phyloP scores from a whole-genome alignment of 257 asterid species.

The Ocimum tenuiflorum region DNA sequence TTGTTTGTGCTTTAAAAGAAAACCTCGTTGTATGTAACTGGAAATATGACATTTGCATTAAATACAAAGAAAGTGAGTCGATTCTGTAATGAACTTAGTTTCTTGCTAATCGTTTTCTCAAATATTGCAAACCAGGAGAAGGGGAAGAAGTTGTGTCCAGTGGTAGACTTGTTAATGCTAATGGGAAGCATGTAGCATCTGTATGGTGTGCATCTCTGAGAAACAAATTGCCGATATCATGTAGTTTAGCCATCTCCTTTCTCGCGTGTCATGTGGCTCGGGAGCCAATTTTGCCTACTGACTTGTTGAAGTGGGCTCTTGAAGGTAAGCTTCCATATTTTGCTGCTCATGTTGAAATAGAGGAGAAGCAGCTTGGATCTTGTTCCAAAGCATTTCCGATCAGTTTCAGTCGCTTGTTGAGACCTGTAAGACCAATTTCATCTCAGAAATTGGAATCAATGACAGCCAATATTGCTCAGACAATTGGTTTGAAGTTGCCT shows the following conservation, averaged over 20 bases:
- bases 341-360: constrained; percentile 44
- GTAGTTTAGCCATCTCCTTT: too few species aligned
- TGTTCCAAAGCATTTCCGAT: too few species aligned
- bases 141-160: constrained; percentile 25
- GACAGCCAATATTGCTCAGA: constrained; percentile 55
- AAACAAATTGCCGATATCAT: constrained; percentile 41
- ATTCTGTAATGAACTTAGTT: neutral
- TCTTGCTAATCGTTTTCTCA: neutral
- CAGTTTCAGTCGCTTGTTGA: too few species aligned
- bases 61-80: too few species aligned
- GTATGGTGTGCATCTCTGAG: constrained; percentile 56
- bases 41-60: too few species aligned
- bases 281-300: constrained; percentile 32
- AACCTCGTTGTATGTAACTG: too few species aligned
- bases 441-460: constrained; percentile 63
- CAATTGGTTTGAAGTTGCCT: constrained; percentile 61
- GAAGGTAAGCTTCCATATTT: constrained; percentile 87
- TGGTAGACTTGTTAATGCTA: constrained; percentile 48
- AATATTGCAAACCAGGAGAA: constrained; percentile 38
- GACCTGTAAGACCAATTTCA: neutral
- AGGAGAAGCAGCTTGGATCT: too few species aligned
- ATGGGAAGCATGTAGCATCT: constrained; percentile 49
- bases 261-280: too few species aligned
- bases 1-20: too few species aligned
- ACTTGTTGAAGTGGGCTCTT: constrained; percentile 59